Base-by-base conservation (phyloP, 2,329 filamentous ascomycete species). In the Colletotrichum godetiae region DNA sequence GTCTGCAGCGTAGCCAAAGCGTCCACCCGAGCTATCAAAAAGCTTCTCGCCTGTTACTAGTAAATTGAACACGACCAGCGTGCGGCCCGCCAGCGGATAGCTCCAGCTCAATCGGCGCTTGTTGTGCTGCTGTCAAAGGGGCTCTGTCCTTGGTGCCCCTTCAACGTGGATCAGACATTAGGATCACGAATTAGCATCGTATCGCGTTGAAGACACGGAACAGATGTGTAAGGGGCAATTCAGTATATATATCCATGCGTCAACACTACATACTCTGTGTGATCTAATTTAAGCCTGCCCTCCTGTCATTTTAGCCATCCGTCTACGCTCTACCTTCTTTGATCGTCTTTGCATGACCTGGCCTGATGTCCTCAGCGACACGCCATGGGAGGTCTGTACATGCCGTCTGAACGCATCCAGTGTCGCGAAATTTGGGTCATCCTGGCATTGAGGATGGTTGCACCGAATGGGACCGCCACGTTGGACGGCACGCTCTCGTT, bases 381-480 rank as follows among this genome's bases (percentile, higher is more conserved):
- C 56, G 5, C n/a, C 27, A 35, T 60, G 19, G n/a, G 24, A 22
- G 13, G 5, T 24, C 10, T 67, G 13, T 2, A 67, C 19, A 46
- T 58, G 35, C 15, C 22, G 1, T 58, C 35, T 53, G 19, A 66
- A 60, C 56, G 27, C 37, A 60, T 60, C 37, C 8, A 67, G 13
- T 37, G 31, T 66, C 24, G 0, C 13, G 35, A 58, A 49, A 11
- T 57, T 58, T 42, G 22, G 52, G 24, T 58, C 11, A 57, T 77
- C 37, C 52, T 68, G 37, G 53, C 59, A 78, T 56, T 74, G 70
- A 10, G 69, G 74, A 73, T 77, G 55, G 46, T 75, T 60, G 61
- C 66, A 76, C 52, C 49, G 53, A 37, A 78, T 75, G 5, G 46
- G 68, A 52, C 75, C 66, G 15, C 72, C 57, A 58, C 53, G 27